Conservation (phyloP, 2,329 filamentous ascomycete species). For the Parastagonospora nodorum region DNA sequence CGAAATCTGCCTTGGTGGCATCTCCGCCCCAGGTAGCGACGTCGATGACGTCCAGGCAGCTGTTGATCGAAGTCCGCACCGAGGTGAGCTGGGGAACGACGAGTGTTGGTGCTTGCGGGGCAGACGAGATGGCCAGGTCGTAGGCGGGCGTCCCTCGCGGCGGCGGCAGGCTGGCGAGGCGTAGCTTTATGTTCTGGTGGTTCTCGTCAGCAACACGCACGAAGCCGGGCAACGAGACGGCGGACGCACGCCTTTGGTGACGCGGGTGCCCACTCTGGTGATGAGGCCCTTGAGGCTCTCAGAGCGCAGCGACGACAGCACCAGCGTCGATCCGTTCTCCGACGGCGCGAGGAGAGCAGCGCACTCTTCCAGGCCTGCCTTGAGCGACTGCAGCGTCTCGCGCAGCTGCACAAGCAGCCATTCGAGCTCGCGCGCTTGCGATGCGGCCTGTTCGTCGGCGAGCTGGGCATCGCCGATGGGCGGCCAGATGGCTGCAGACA, state of each 20-base stretch:
- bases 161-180: constrained; percentile 69
- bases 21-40: constrained; percentile 76
- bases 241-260: constrained; percentile 81
- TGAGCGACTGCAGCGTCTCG: constrained; percentile 64
- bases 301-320: constrained; percentile 82
- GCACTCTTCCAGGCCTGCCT: constrained; percentile 83
- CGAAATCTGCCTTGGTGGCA: constrained; percentile 61
- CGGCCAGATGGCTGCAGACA: constrained; percentile 68
- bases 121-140: constrained; percentile 58
- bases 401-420: constrained; percentile 68
- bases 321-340: constrained; percentile 85
- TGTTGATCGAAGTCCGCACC: constrained; percentile 77
- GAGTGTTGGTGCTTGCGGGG: constrained; percentile 61
- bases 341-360: constrained; percentile 82
- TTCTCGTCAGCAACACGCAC: constrained; percentile 7
- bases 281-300: constrained; percentile 92
- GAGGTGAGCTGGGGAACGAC: constrained; percentile 71
- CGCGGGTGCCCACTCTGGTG: constrained; percentile 85
- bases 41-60: constrained; percentile 81
- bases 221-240: not conserved
- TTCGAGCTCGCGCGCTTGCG: constrained; percentile 63
- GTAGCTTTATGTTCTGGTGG: constrained; percentile 72
- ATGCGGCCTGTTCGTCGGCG: constrained; percentile 57
- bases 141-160: constrained; percentile 57
- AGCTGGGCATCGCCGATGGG: constrained; percentile 58